phyloP scores from a whole-genome alignment of 139 green algal genomes.

The Penium margaritaceum region DNA sequence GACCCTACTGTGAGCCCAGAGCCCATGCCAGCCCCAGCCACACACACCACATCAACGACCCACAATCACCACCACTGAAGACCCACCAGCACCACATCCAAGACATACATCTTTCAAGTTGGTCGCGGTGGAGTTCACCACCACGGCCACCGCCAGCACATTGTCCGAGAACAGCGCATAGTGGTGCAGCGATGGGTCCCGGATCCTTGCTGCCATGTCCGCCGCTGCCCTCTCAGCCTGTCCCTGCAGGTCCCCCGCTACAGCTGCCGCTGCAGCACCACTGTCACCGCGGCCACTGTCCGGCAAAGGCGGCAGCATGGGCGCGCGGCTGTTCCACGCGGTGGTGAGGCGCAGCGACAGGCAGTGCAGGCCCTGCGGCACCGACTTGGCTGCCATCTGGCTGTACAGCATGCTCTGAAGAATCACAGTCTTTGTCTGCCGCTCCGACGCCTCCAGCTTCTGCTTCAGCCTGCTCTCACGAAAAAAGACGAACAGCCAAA shows the following conservation, averaged over 20 bases:
- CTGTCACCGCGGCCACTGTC: background rate
- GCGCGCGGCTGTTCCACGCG: background rate
- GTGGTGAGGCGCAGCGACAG: constrained; percentile 21
- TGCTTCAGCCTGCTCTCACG: constrained; percentile 4
- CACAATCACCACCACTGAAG: background rate
- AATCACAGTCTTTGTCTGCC: background rate
- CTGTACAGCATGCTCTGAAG: constrained; percentile 35
- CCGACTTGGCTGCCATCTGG: constrained; percentile 21
- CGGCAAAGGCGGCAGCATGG: background rate
- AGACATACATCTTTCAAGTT: background rate
- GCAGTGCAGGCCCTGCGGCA: constrained; percentile 30
- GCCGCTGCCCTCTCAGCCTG: no score
- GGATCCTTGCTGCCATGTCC: background rate
- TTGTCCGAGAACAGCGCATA: constrained; percentile 38
- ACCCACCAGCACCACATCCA: background rate
- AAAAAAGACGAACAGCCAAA: background rate
- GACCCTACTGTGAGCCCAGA: no score
- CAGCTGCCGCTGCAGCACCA: background rate
- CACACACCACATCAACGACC: background rate
- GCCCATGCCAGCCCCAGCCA: no score
- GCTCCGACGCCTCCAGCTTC: constrained; percentile 21
- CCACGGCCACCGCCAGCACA: constrained; percentile 21
- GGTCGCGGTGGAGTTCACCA: constrained; percentile 24
- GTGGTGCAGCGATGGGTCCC: constrained; percentile 1
- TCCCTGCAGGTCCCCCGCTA: no score